Base-by-base conservation (phyloP, 257 asterid genomes). In the Rhazya stricta region DNA sequence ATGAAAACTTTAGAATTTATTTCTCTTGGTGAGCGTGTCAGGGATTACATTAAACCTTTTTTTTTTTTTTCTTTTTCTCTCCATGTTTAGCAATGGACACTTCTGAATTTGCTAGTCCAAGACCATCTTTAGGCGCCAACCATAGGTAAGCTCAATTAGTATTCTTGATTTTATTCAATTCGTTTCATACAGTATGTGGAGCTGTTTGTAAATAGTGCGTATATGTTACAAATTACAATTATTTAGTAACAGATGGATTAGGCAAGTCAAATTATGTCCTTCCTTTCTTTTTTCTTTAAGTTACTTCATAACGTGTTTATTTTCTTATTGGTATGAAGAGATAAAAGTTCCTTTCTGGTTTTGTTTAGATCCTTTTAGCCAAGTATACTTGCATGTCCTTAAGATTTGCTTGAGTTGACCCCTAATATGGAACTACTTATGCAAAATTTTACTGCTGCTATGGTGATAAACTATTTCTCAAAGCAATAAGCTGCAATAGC, bases 71-170 rank as follows among this genome's bases (percentile, higher is more conserved):
- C 16, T 51, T 53, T 54, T 45, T 1, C 1, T 19, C 32, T 54
- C 9, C 21, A 25, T 54, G 25, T 77, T 53, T 72, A 90, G 96
- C 84, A 11, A 88, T 90, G 94, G 94, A 87, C 27, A 86, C 91
- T 21, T 84, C 91, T 6, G 92, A 87, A 72, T 76, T 85, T n/a
- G 78, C 67, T 63, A 80, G 76, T 78, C 32, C 83, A 16, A 58
- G 73, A 23, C 43, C 53, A 68, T 69, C 81, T 34, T 39, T 57
- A 36, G 84, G 83, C 69, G 85, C 79, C 50, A 0, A 69, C 12
- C 83, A 73, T 32, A 78, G 84, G 94, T 87, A 9, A 84, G 87
- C 72, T 75, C 51, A 15, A 9, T 0, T 77, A 73, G n/a, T n/a
- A 11, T 37, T 51, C 34, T 12, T 30, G 3, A 0, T 53, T n/a